Evolutionary conservation across 257 asterid species (phyloP), one percentile per base, ranked within the genome.

Genomic region (Solanum bulbocastanum): DNA sequence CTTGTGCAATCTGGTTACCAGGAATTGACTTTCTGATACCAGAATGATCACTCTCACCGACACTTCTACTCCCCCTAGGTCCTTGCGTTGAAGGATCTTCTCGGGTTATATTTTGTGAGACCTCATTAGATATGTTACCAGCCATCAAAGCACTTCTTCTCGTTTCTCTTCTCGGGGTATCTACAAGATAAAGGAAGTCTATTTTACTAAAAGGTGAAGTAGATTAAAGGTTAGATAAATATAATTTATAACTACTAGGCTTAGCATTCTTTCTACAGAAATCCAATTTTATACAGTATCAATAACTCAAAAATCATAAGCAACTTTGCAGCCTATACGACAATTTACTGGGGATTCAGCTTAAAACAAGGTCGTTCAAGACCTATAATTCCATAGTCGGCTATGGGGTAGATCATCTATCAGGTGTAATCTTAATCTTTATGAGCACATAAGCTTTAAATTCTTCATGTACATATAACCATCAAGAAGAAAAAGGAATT

Each of bases 51-150:
- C 16, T n/a, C 33, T n/a, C 72, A 65, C 33, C 16, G 2, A n/a
- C 32, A 10, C 33, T 65, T 65, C 15, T 65, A 65, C 33, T 62
- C 32, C 16, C 16, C 33, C 33, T 10, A 65, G 16, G 72, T 20
- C 66, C 66, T 22, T 58, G 25, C 2, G 5, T 58, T 20, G 66
- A 20, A 58, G 71, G 40, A 30, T 44, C 88, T 73, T 83, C 75
- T 62, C 14, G 8, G 33, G 32, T 62, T 62, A 62, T 62, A 62
- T 62, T 10, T 62, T n/a, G 72, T 25, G 39, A 46, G 72, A 88
- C 89, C 87, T 85, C 89, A 69, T 76, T 82, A 58, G 72, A 40
- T 35, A 2, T 10, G 35, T 84, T 86, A 42, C 91, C 91, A 88
- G 89, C 62, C 87, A 90, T 32, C 2, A 15, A n/a, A 86, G 76